These are phyloP conservation scores for Ustilago shanxiensis DNA, from an alignment of 1,284 basidiomycete genomes.

Conservation along the genomic window DNA sequence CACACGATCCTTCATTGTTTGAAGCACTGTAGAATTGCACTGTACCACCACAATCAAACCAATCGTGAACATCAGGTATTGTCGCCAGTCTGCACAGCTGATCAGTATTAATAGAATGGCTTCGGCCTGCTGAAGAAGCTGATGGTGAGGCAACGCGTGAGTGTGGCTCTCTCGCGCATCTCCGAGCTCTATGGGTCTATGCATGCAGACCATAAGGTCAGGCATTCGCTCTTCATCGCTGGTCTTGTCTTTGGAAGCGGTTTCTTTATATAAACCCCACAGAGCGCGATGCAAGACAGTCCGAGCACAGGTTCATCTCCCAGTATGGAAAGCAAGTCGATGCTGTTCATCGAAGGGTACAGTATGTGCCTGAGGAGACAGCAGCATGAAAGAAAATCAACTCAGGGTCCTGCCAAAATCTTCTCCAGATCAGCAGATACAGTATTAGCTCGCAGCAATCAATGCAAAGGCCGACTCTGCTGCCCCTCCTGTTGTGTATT, in stretches of 20 bases:
- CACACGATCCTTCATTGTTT: not conserved
- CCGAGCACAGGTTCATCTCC: not conserved
- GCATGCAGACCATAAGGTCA: not conserved
- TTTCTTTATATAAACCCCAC: not conserved
- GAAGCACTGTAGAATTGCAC: not conserved
- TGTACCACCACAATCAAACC: conserved; percentile 7
- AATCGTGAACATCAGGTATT: not conserved
- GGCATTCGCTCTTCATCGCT: not conserved
- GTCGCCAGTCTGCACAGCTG: not conserved
- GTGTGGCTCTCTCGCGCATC: conserved; percentile 1
- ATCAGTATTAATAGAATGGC: not conserved
- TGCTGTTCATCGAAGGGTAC: not conserved
- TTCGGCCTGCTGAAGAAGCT: not conserved
- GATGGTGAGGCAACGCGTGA: not conserved
- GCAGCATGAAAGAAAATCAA: conserved; percentile 1
- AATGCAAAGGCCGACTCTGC: conserved; percentile 3
- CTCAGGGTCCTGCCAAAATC: not conserved
- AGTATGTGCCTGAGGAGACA: not conserved
- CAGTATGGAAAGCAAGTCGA: not conserved
- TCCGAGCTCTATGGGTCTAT: not conserved
- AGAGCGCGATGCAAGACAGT: too few relatives aligned
- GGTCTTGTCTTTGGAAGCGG: not conserved
- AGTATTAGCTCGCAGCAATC: too few relatives aligned
- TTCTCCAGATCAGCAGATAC: too few relatives aligned
- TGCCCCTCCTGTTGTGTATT: too few relatives aligned